Percentiles rank a stretch among this genome's conserved stretches.
These are phyloP conservation scores for Helianthus tuberosus DNA, from an alignment of 129 eudicot species.

Conservation along the genomic window DNA sequence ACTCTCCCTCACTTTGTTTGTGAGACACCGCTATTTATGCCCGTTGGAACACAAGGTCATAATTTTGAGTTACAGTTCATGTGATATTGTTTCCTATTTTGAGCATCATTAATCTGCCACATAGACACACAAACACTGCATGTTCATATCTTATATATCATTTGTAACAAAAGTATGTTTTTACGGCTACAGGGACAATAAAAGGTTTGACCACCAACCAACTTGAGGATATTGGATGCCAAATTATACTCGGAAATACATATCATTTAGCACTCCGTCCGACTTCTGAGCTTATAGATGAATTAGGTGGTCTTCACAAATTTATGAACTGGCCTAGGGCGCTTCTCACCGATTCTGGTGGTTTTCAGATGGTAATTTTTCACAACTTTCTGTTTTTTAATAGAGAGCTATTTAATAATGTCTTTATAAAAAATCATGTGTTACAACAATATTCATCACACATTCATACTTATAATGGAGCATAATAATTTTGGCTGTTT, in stretches of 20 bases:
- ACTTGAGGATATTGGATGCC: constrained; percentile 97
- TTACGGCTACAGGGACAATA: constrained; percentile 75
- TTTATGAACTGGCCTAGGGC: constrained; percentile 99
- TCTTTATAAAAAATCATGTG: constrained; percentile 14
- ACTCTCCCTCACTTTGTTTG: constrained; percentile 79
- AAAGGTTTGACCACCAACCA: constrained; percentile 88
- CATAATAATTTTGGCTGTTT: neutral
- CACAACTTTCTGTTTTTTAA: constrained; percentile 1
- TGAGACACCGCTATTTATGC: constrained; percentile 96
- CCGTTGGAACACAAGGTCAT: constrained; percentile 96
- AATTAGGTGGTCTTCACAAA: constrained; percentile 88
- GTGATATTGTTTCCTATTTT: constrained; percentile 18
- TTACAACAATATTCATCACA: neutral
- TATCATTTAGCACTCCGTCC: constrained; percentile 91
- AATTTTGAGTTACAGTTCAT: neutral
- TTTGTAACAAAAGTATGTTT: constrained; percentile 6
- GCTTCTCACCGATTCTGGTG: constrained; percentile 95
- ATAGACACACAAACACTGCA: neutral
- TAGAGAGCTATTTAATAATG: neutral
- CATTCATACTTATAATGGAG: neutral
- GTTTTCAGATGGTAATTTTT: constrained; percentile 86
- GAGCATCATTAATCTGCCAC: neutral
- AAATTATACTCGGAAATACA: constrained; percentile 95
- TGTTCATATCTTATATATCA: neutral
- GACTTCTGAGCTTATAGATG: constrained; percentile 88